Conservation (phyloP, 2,329 filamentous ascomycete species). For the Penicillium aurantiogriseum region DNA sequence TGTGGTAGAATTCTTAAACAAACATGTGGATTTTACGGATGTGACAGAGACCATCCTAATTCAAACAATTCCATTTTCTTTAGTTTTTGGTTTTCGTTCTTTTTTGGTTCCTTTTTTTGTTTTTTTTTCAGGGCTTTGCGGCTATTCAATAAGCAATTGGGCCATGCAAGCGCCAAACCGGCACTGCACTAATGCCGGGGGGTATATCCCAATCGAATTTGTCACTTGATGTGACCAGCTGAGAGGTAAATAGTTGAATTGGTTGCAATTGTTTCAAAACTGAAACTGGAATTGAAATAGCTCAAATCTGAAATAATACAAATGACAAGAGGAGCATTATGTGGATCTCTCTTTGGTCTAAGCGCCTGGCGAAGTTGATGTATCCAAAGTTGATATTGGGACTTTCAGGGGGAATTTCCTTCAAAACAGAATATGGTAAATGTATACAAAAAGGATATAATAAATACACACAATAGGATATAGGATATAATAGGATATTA, state of each 20-base stretch:
- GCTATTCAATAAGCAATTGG: conserved; percentile 12
- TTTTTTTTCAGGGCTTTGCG: background rate
- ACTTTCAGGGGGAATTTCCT: background rate
- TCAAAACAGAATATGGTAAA: background rate
- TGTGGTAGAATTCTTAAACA: background rate
- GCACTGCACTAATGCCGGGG: background rate
- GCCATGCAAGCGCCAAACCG: background rate
- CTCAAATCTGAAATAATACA: background rate
- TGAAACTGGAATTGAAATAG: background rate
- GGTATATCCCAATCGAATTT: background rate
- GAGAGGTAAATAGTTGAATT: background rate
- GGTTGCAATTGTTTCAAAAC: background rate
- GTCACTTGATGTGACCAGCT: conserved; percentile 1
- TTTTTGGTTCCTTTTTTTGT: no score
- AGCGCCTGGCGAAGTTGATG: background rate
- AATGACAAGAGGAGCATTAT: background rate
- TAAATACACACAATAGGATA: background rate
- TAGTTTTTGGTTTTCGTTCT: background rate
- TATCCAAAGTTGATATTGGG: conserved; percentile 1
- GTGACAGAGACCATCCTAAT: conserved; percentile 1
- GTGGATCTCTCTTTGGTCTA: conserved; percentile 1
- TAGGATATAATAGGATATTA: background rate
- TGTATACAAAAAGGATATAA: background rate
- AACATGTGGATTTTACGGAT: conserved; percentile 1
- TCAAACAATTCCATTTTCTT: background rate